Evolutionary conservation across 1,284 basidiomycete genomes (phyloP).

Genomic region (Puccinia novopanici): DNA sequence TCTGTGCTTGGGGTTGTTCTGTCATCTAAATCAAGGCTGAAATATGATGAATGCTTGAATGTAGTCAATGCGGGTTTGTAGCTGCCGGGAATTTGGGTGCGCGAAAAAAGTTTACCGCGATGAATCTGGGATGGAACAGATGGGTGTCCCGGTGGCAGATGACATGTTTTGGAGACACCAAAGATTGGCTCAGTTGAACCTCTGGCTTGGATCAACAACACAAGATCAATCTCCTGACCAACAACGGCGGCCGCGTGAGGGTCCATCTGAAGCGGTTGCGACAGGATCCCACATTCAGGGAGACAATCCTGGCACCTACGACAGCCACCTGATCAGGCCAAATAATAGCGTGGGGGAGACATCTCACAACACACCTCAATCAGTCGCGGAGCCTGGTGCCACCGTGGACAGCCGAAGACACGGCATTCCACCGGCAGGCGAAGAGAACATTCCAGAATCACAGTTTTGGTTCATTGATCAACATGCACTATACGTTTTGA

Average conservation of each 20-base stretch:
- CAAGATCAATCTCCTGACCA: too few relatives aligned
- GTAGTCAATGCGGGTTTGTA: constrained; percentile 14
- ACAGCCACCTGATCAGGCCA: too few relatives aligned
- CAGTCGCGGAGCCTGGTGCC: too few relatives aligned
- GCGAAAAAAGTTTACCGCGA: background rate
- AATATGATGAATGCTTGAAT: background rate
- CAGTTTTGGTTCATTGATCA: constrained; percentile 10
- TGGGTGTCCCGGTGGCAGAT: background rate
- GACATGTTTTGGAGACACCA: background rate
- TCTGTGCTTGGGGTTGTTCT: background rate
- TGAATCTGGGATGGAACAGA: background rate
- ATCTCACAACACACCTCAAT: too few relatives aligned
- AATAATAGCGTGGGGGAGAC: too few relatives aligned
- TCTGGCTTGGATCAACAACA: background rate
- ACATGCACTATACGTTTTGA: constrained; percentile 2
- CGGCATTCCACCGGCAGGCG: too few relatives aligned
- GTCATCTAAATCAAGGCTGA: too few relatives aligned
- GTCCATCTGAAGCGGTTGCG: too few relatives aligned
- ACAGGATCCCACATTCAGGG: too few relatives aligned
- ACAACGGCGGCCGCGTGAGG: too few relatives aligned
- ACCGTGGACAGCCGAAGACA: too few relatives aligned
- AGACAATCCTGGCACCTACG: too few relatives aligned
- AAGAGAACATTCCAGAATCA: background rate
- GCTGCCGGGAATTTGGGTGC: background rate
- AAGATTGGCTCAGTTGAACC: background rate